These are phyloP conservation scores for Kurtzmaniella quercitrusa DNA, from an alignment of 1,139 yeast species.

Conservation along the genomic window DNA sequence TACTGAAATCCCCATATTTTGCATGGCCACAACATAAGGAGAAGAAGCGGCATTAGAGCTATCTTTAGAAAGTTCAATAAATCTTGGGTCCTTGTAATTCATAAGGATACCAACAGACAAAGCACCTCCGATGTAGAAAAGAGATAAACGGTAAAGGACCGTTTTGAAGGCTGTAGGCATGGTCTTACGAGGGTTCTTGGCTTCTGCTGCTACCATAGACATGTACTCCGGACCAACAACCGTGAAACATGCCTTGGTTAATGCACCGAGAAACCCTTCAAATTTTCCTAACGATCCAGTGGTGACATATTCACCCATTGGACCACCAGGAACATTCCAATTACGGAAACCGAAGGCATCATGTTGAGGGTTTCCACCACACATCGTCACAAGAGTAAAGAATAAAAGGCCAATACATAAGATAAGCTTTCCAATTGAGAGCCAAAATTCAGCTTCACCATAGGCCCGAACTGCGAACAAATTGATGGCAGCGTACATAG, in stretches of 20 bases:
- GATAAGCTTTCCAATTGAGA: constrained; percentile 67
- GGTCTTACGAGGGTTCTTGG: constrained; percentile 69
- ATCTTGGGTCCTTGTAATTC: constrained; percentile 37
- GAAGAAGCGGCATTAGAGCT: constrained; percentile 29
- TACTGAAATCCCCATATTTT: constrained; percentile 31
- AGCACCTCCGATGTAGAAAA: constrained; percentile 58
- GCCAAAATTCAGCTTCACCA: constrained; percentile 82
- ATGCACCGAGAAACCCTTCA: constrained; percentile 64
- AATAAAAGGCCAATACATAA: constrained; percentile 68
- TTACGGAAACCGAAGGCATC: constrained; percentile 66
- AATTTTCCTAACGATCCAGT: constrained; percentile 63
- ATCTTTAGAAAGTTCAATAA: constrained; percentile 19
- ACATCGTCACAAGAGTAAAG: constrained; percentile 76
- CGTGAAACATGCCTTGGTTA: constrained; percentile 61
- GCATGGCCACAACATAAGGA: constrained; percentile 45
- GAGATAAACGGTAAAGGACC: constrained; percentile 65
- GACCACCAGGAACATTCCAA: constrained; percentile 49
- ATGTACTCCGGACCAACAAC: constrained; percentile 85
- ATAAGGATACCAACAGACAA: constrained; percentile 36
- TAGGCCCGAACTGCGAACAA: constrained; percentile 67
- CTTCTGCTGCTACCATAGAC: constrained; percentile 82
- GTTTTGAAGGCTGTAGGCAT: constrained; percentile 77
- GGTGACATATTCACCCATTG: constrained; percentile 51
- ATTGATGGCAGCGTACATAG: constrained; percentile 58
- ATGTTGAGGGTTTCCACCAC: constrained; percentile 73